These are phyloP conservation scores for Chlamydomonas applanata DNA, from an alignment of 139 green algal species.

Conservation along the genomic window DNA sequence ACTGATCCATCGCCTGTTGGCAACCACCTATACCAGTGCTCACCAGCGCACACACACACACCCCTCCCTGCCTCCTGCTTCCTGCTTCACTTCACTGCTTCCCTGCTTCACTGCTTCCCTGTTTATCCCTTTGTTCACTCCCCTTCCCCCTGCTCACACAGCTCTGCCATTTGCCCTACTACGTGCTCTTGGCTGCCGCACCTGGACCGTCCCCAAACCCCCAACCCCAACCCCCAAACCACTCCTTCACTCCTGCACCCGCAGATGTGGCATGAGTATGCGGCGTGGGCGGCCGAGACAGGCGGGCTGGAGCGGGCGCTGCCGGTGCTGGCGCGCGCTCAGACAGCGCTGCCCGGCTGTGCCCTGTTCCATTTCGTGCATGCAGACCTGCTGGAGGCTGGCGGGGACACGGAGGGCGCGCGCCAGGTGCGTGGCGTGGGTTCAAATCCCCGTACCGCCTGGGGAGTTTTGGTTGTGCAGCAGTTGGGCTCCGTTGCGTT, in stretches of 20 bases:
- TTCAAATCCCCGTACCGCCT: too few relatives aligned
- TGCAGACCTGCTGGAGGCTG: conserved; percentile 71
- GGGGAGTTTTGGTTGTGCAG: too few relatives aligned
- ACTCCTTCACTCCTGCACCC: not conserved
- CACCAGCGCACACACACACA: too few relatives aligned
- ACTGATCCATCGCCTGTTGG: too few relatives aligned
- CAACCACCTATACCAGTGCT: too few relatives aligned
- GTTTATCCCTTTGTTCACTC: not conserved
- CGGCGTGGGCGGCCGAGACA: conserved; percentile 35
- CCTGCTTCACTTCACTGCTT: not conserved
- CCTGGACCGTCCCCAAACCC: too few relatives aligned
- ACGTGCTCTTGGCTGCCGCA: too few relatives aligned
- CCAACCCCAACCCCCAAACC: too few relatives aligned
- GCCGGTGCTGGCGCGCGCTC: conserved; percentile 3
- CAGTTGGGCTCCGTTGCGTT: too few relatives aligned
- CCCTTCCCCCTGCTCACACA: too few relatives aligned
- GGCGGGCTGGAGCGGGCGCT: not conserved
- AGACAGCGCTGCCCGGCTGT: conserved; percentile 56
- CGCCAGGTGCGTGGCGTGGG: conserved; percentile 50
- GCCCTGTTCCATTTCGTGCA: conserved; percentile 75
- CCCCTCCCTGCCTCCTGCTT: not conserved
- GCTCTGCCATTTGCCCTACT: too few relatives aligned
- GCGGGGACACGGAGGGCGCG: conserved; percentile 49
- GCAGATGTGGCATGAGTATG: conserved; percentile 54
- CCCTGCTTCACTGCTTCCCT: not conserved